Evolutionary conservation across 352 stramenopile species (phyloP).

Genomic region (Globisporangium rhizosaccharum): DNA sequence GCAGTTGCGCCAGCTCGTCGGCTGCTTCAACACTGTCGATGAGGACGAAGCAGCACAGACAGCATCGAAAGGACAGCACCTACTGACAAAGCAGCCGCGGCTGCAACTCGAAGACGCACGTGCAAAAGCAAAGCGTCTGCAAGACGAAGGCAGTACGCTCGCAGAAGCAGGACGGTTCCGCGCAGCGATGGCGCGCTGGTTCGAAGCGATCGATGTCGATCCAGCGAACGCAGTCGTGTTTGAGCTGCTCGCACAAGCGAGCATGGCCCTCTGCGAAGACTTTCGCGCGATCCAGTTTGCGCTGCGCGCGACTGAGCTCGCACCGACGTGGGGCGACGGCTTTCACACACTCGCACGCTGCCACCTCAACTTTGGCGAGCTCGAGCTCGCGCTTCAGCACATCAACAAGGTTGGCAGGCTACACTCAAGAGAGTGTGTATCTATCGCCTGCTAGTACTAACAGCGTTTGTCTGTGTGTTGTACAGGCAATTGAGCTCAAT

Average conservation of each 20-base stretch:
- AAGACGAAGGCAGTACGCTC: conserved; percentile 74
- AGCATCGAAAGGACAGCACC: neutral
- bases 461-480: no score
- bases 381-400: conserved; percentile 48
- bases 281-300: conserved; percentile 74
- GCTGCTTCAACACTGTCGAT: conserved; percentile 7
- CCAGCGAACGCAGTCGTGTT: conserved; percentile 41
- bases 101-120: conserved; percentile 47
- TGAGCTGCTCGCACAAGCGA: conserved; percentile 67
- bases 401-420: conserved; percentile 32
- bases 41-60: conserved; percentile 4
- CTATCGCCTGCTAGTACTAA: no score
- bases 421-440: no score
- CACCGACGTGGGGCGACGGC: conserved; percentile 55
- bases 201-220: conserved; percentile 48
- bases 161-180: conserved; percentile 58
- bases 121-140: conserved; percentile 53
- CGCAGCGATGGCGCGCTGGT: conserved; percentile 61
- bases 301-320: conserved; percentile 42
- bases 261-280: conserved; percentile 64
- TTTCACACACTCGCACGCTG: conserved; percentile 64
- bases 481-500: conserved; percentile 43
- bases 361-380: conserved; percentile 79
- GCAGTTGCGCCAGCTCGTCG: conserved; percentile 2
- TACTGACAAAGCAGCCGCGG: conserved; percentile 9